Base-by-base conservation (phyloP, 768 basidiomycete species). In the Tylopilus sp. region DNA sequence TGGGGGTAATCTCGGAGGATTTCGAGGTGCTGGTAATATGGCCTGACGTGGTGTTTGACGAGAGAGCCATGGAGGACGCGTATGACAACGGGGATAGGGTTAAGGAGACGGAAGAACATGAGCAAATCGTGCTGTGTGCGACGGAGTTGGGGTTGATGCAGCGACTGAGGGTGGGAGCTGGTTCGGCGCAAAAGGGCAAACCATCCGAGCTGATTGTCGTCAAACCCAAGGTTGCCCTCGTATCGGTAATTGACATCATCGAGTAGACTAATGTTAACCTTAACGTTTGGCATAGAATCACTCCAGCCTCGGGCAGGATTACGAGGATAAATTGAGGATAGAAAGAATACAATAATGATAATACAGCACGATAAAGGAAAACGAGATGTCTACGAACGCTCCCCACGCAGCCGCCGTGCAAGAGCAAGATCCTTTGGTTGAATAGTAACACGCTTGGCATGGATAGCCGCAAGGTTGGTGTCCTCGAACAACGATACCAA, bases 341-440 rank as follows among this genome's bases (percentile, higher is more conserved):
- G n/a, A n/a, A n/a, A 37, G 10, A 21, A 19, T 37, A 37, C 37
- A 42, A 29, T 68, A 65, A 22, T 41, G n/a, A n/a, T n/a, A n/a
- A 36, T 66, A 67, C 65, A 64, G 14, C 48, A 34, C 11, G 29
- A 14, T 10, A 45, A 29, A 16, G 14, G 29, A 46, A 10, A 13
- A 21, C 36, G 42, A 51, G 29, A 3, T 3, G 5, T 16, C 61
- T 78, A 86, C 59, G 84, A 83, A 41, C 88, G 78, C 74, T 91
- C 90, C 40, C 90, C 90, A 36, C 90, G 83, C 64, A 92, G 68
- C 64, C 89, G 78, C 44, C 89, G 81, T 44, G 89, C 89, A 45
- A 91, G 78, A 43, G 87, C 85, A 52, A 92, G 80, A 74, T 92
- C 89, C 74, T 91, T 91, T 8, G 90, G 90, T 73, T 90, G 89